Conservation (phyloP, 1,284 basidiomycete species). For the Ceratobasidium sp. region DNA sequence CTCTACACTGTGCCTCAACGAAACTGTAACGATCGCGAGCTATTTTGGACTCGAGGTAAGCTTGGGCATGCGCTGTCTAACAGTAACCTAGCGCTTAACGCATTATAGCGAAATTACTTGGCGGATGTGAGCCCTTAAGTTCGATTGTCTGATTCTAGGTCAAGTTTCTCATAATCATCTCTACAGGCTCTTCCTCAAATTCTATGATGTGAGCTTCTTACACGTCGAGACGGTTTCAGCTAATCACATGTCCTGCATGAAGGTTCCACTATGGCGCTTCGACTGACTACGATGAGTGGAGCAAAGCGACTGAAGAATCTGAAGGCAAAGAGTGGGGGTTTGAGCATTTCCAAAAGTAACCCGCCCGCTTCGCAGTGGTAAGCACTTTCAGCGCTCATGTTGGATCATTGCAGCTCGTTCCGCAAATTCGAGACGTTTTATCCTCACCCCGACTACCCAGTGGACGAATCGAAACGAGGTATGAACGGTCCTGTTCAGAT, state of each 20-base stretch:
- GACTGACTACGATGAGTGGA: constrained; percentile 70
- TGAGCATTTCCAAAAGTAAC: constrained; percentile 57
- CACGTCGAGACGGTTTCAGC: constrained; percentile 37
- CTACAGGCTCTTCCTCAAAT: constrained; percentile 73
- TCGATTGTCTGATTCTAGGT: too few species aligned
- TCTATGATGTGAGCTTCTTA: constrained; percentile 68
- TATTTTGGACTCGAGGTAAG: constrained; percentile 75
- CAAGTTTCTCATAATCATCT: background rate
- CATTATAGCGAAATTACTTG: constrained; percentile 71
- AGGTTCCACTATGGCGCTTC: constrained; percentile 59
- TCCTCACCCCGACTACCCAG: constrained; percentile 24
- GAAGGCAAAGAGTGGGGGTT: constrained; percentile 71
- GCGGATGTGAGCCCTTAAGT: constrained; percentile 69
- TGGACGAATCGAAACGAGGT: constrained; percentile 37
- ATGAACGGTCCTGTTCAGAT: constrained; percentile 28
- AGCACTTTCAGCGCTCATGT: background rate
- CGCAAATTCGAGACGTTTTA: constrained; percentile 67
- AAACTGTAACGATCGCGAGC: constrained; percentile 63
- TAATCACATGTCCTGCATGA: background rate
- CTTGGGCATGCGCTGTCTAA: constrained; percentile 4
- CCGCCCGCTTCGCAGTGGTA: constrained; percentile 59
- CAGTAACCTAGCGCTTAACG: background rate
- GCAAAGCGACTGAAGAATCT: constrained; percentile 69
- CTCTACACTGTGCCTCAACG: constrained; percentile 70
- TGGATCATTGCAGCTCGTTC: constrained; percentile 65